These are phyloP conservation scores for Tricholoma furcatifolium DNA, from an alignment of 768 basidiomycete species.

Conservation along the genomic window DNA sequence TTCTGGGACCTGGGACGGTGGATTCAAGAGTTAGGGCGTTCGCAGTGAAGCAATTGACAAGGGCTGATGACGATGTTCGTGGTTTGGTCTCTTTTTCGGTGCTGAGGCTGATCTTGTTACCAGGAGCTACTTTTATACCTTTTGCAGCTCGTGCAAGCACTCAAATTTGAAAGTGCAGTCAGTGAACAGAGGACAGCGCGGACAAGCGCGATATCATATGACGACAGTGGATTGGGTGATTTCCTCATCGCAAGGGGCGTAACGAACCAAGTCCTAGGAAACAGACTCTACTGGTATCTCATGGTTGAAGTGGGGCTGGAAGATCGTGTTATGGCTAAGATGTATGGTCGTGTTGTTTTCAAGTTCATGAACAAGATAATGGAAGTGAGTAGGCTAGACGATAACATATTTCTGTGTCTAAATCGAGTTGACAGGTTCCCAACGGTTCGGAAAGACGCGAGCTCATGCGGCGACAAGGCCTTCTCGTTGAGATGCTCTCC, in stretches of 20 bases:
- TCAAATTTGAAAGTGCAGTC: conserved; percentile 90
- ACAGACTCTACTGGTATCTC: conserved; percentile 95
- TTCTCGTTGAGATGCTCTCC: conserved; percentile 83
- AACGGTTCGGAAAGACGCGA: conserved; percentile 83
- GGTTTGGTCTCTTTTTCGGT: neutral
- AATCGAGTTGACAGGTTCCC: conserved; percentile 45
- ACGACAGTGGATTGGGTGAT: conserved; percentile 90
- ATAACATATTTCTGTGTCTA: neutral
- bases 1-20: conserved; percentile 86
- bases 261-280: conserved; percentile 80
- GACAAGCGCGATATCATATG: conserved; percentile 77
- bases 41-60: conserved; percentile 85
- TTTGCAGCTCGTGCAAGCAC: conserved; percentile 93
- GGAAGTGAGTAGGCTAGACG: conserved; percentile 53
- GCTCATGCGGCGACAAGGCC: conserved; percentile 87
- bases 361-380: conserved; percentile 87
- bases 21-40: conserved; percentile 93
- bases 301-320: conserved; percentile 94
- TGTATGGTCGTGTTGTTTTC: conserved; percentile 90
- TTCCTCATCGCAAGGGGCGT: conserved; percentile 88
- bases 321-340: conserved; percentile 83
- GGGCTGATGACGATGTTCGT: conserved; percentile 92
- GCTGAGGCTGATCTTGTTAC: conserved; percentile 2
- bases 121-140: conserved; percentile 93
- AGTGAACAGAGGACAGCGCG: conserved; percentile 77